Conservation (phyloP, 495 filamentous ascomycete genomes). For the Saxophila tyrrhenica region DNA sequence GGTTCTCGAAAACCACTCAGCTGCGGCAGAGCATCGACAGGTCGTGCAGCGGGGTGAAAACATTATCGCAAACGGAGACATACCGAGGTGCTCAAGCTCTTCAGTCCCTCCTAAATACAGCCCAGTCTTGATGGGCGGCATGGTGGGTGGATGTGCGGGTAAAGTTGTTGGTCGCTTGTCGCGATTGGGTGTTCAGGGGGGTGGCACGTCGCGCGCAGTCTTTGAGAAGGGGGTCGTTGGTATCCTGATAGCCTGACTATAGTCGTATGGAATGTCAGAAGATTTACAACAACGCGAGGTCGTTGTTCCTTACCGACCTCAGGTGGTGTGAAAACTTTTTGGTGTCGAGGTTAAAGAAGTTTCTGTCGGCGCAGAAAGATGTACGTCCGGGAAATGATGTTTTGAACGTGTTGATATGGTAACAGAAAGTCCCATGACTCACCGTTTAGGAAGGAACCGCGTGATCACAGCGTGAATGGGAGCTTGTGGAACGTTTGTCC, state of each 20-base stretch:
- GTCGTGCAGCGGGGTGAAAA: background rate
- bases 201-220: no score
- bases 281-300: no score
- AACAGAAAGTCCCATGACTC: background rate
- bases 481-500: background rate
- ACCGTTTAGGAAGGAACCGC: background rate
- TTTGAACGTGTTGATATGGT: background rate
- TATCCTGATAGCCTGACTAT: no score
- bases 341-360: no score
- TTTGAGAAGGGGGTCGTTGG: no score
- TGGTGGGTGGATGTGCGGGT: background rate
- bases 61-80: no score
- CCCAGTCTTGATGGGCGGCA: background rate
- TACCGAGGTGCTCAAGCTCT: background rate
- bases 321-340: no score
- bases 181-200: no score
- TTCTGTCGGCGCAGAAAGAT: no score
- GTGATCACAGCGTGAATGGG: background rate
- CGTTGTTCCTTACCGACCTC: no score
- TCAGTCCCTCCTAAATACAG: constrained; percentile 3
- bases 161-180: background rate
- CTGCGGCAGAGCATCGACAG: background rate
- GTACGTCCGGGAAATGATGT: no score
- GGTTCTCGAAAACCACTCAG: background rate
- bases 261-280: no score